Evolutionary conservation across 1,284 basidiomycete genomes (phyloP), one percentile per base, ranked within the genome.

Genomic region (Microbotryum silenes-acaulis): DNA sequence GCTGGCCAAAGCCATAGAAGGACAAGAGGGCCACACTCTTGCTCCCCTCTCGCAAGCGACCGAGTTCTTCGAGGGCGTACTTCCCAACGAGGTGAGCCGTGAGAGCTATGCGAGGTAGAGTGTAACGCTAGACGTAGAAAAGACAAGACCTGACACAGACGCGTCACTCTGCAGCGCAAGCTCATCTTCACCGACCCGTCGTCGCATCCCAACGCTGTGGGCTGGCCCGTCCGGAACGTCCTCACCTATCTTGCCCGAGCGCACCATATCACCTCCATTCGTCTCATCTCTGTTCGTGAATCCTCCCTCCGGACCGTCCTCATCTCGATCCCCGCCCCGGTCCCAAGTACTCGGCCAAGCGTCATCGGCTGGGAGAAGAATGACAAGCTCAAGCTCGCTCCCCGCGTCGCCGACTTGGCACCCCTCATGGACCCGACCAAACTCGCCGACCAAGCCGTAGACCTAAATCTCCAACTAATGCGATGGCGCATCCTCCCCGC

Each of bases 331-430:
- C 37, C 23, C 52, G 25, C 59, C 1, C 50, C 63, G 33, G 5
- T 46, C 14, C 12, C 51, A 4, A 52, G 25, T 16, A 31, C n/a
- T 27, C n/a, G 52, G 8, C 66, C 87, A 0, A 76, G 77, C 16
- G 87, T 87, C 0, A 88, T 96, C 0, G 94, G 94, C 1, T 98
- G 94, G 96, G 93, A 98, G 78, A 88, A 90, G 77, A 93, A 93
- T 69, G 77, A 81, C 66, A 79, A 85, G 72, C 86, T 86, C 16
- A 94, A 93, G 73, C 79, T 98, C 6, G 88, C 84, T 0, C 89
- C 92, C 21, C 81, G 90, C n/a, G 73, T 93, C 50, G 91, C 91
- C 0, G 91, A 97, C 77, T 77, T 99, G 4, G 91, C 89, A 8
- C 88, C 92, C 0, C 88, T 94, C 85, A 93, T 97, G 89, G 92